Percentiles rank a stretch among this genome's conserved stretches.
phyloP scores from a whole-genome alignment of 352 stramenopile genomes.

The Globisporangium carolinianum region DNA sequence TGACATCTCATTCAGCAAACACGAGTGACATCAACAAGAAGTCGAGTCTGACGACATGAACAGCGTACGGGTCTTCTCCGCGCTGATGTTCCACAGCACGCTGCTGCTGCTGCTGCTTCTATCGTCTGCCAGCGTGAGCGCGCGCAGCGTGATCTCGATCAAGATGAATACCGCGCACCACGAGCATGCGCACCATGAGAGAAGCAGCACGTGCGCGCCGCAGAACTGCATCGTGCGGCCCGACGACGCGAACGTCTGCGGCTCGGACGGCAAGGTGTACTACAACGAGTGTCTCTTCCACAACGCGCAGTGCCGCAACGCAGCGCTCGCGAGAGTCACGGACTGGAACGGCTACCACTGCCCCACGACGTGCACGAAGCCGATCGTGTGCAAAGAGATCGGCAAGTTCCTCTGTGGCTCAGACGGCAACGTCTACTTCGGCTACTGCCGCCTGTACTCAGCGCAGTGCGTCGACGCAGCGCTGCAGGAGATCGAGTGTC shows the following conservation, averaged over 20 bases:
- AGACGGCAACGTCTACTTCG: constrained; percentile 29
- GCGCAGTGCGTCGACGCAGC: constrained; percentile 20
- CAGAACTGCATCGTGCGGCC: background rate
- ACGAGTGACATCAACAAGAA: too few relatives aligned
- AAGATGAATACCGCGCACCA: background rate
- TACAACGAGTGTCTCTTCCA: constrained; percentile 24
- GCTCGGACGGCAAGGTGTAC: constrained; percentile 24
- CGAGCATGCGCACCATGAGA: background rate
- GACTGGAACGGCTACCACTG: constrained; percentile 26
- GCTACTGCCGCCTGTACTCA: constrained; percentile 25
- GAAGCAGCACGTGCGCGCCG: background rate
- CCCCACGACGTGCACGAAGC: constrained; percentile 21
- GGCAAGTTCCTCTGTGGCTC: constrained; percentile 23
- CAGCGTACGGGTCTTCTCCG: too few relatives aligned
- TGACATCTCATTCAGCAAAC: too few relatives aligned
- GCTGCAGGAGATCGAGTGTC: constrained; percentile 11
- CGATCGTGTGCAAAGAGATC: constrained; percentile 22
- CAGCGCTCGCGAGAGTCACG: constrained; percentile 10
- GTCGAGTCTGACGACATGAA: too few relatives aligned
- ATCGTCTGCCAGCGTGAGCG: too few relatives aligned
- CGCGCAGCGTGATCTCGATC: background rate
- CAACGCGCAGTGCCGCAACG: constrained; percentile 20
- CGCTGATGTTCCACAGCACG: too few relatives aligned
- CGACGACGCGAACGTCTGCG: constrained; percentile 14
- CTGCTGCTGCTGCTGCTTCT: too few relatives aligned